Percentiles rank a stretch among this genome's conserved stretches.
Conservation (phyloP, 1,139 yeast genomes). For the Zygoascus meyerae region DNA sequence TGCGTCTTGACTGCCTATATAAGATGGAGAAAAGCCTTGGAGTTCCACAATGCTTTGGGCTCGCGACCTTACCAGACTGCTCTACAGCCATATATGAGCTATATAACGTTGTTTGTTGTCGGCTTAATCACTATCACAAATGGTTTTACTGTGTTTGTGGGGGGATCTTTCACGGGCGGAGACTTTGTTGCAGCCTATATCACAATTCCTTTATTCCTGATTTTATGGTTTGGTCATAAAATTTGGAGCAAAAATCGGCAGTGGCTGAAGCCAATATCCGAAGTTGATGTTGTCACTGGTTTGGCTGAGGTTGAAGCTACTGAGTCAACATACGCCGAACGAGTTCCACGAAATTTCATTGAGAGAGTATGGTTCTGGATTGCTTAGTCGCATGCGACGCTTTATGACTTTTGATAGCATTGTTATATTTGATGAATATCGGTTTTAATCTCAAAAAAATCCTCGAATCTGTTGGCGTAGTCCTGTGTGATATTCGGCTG, state of each 20-base stretch:
- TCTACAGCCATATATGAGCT: constrained; percentile 45
- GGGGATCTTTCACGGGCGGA: constrained; percentile 45
- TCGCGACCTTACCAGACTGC: constrained; percentile 40
- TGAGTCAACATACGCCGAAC: constrained; percentile 34
- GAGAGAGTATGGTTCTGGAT: constrained; percentile 43
- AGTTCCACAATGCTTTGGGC: constrained; percentile 22
- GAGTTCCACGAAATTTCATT: constrained; percentile 35
- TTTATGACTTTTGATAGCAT: not conserved
- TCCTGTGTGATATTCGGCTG: no score
- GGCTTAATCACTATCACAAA: constrained; percentile 52
- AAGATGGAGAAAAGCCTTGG: constrained; percentile 51
- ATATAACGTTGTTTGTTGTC: constrained; percentile 42
- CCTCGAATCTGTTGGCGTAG: no score
- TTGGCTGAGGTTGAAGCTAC: constrained; percentile 47
- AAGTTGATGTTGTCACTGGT: constrained; percentile 46
- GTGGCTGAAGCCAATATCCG: constrained; percentile 38
- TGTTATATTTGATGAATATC: not conserved
- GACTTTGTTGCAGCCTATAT: constrained; percentile 49
- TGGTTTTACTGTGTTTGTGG: constrained; percentile 61
- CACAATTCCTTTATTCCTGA: constrained; percentile 45
- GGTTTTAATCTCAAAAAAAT: no score
- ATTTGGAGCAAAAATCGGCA: constrained; percentile 43
- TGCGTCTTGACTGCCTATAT: constrained; percentile 42
- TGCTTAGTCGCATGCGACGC: constrained; percentile 22
- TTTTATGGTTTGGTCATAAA: constrained; percentile 48